Conservation (phyloP, 31 red algal genomes). For the Bonnemaisonia californica region DNA sequence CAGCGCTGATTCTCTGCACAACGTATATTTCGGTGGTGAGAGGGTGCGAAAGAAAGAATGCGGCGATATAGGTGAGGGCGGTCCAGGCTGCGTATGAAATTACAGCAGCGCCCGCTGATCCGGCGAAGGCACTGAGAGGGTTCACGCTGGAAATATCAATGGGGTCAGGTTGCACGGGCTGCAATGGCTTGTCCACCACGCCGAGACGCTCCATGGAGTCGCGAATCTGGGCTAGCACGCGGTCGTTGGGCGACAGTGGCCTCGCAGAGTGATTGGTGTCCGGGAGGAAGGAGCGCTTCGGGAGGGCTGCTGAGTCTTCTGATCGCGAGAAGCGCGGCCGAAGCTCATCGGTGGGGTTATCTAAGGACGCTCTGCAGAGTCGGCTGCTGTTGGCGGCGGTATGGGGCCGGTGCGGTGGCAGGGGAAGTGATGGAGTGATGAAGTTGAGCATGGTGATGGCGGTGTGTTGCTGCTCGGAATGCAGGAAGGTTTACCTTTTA, state of each 20-base stretch:
- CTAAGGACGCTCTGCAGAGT: background rate
- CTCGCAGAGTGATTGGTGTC: background rate
- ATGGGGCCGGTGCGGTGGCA: too few species aligned
- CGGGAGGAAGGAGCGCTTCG: conserved; percentile 45
- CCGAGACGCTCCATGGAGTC: conserved; percentile 56
- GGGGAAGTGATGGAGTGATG: too few species aligned
- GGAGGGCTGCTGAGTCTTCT: background rate
- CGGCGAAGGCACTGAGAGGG: conserved; percentile 56
- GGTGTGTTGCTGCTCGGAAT: too few species aligned
- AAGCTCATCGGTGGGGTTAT: background rate
- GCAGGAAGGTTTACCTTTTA: too few species aligned
- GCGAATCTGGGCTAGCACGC: conserved; percentile 53
- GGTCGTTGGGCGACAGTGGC: conserved; percentile 47
- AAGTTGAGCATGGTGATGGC: too few species aligned
- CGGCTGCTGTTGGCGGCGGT: too few species aligned
- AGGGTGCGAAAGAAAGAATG: conserved; percentile 43
- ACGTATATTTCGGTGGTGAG: conserved; percentile 60
- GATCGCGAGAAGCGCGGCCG: background rate
- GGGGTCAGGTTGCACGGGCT: background rate
- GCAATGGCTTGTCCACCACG: conserved; percentile 17
- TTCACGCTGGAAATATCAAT: conserved; percentile 63
- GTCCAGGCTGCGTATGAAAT: conserved; percentile 59
- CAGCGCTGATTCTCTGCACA: conserved; percentile 54
- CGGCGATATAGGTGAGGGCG: conserved; percentile 6
- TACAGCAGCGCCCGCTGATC: conserved; percentile 46